phyloP scores from a whole-genome alignment of 305 asterid species.

The Rubia peregrina region DNA sequence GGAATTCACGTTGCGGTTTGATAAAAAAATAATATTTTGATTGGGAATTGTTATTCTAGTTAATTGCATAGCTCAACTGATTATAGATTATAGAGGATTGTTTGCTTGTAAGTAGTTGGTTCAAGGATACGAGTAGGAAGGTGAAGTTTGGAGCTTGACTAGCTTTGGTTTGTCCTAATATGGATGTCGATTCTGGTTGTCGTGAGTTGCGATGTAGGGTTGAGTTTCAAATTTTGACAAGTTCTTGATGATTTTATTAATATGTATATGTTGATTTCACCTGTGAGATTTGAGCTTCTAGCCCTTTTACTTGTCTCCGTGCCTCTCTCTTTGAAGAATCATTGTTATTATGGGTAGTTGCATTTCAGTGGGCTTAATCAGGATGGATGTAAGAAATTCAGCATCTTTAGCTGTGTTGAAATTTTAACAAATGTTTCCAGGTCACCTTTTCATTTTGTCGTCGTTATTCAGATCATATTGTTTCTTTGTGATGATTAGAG shows the following conservation, averaged over 20 bases:
- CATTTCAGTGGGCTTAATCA: neutral
- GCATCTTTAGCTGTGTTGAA: conserved; percentile 2
- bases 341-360: neutral
- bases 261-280: neutral
- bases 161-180: neutral
- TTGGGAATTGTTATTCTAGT: neutral
- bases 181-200: neutral
- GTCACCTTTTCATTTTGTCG: neutral
- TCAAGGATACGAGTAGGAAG: neutral
- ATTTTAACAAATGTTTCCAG: neutral
- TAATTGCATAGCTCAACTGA: neutral
- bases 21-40: neutral
- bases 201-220: neutral
- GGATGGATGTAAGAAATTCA: neutral
- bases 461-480: neutral
- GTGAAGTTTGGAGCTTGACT: neutral
- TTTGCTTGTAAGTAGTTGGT: neutral
- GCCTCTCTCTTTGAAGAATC: neutral
- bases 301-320: neutral
- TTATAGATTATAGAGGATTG: neutral
- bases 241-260: too few species aligned
- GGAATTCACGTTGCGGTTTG: neutral
- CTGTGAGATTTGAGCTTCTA: neutral
- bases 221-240: neutral
- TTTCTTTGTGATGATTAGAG: neutral